Base-by-base conservation (phyloP, 176 grass and related monocot genomes). In the Zizania latifolia region DNA sequence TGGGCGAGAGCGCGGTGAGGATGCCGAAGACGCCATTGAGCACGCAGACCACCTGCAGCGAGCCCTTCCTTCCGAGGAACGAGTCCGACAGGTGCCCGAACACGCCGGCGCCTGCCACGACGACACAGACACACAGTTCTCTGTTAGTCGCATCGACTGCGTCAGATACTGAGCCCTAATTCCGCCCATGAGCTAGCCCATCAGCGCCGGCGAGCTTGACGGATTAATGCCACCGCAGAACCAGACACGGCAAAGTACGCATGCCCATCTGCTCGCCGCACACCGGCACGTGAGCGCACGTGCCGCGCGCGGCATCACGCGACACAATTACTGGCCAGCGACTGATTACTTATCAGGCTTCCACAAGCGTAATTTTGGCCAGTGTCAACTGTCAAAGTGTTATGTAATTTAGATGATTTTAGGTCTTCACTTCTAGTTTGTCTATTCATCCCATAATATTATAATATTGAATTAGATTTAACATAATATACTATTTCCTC, bases 1-100 rank as follows among this genome's bases (percentile, higher is more conserved):
- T 76, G 0, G 91, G 91, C 3, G 91, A 28, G 0, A 86, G 10
- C 15, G 89, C 72, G 3, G 94, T 98, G 74, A 98, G 86, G 14
- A 94, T 74, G 62, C 94, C 94, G 68, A 94, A 94, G 81, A 81
- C 3, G 10, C 81, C 65, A 84, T 94, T 94, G 34, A 98, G 85
- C 58, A 76, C 7, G 78, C 94, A 91, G 3, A 93, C 86, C 45
- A 85, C 55, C n/a, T 21, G 80, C 0, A 93, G 86, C 0, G 86
- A 75, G 0, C 86, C 88, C 38, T 91, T 97, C 38, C 88, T 71
- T 4, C 94, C 94, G 0, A 97, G 78, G 66, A 81, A 93, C 3
- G 90, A 97, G 70, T 97, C 94, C 4, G 94, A 97, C 0, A 91
- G 78, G 55, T 97, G 94, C 2, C 94, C 94, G 65, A 97, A 93